These are phyloP conservation scores for Geotrichum europaeum DNA, from an alignment of 1,139 yeast species.

Conservation along the genomic window DNA sequence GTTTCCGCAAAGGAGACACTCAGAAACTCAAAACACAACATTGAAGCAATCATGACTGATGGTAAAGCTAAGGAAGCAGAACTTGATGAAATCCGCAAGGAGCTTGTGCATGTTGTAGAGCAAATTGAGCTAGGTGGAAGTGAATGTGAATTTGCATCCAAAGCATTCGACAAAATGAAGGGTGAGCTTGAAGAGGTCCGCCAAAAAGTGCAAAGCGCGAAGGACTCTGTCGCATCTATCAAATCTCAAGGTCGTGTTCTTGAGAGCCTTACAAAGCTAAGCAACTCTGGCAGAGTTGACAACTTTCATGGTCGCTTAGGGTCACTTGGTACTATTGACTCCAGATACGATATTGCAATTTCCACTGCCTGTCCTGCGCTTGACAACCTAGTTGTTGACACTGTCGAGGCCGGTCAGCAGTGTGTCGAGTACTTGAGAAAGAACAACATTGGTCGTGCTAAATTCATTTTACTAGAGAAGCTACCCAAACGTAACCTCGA, in stretches of 20 bases:
- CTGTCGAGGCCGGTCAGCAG: constrained; percentile 86
- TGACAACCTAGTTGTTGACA: constrained; percentile 90
- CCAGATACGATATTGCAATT: constrained; percentile 82
- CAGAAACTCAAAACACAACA: constrained; percentile 43
- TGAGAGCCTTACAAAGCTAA: constrained; percentile 59
- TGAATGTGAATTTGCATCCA: constrained; percentile 48
- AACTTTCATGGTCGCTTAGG: constrained; percentile 92
- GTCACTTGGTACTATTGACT: constrained; percentile 82
- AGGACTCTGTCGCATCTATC: constrained; percentile 47
- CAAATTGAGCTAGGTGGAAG: constrained; percentile 55
- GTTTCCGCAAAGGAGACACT: constrained; percentile 43
- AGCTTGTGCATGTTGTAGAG: constrained; percentile 43
- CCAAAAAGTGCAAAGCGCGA: constrained; percentile 62
- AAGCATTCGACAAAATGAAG: constrained; percentile 48
- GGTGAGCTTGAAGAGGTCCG: constrained; percentile 49
- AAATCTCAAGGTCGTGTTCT: constrained; percentile 73
- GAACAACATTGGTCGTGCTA: constrained; percentile 82
- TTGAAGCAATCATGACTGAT: constrained; percentile 45
- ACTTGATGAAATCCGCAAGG: constrained; percentile 40
- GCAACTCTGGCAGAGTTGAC: constrained; percentile 72
- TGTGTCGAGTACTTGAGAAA: constrained; percentile 85
- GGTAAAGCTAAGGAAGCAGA: constrained; percentile 50
- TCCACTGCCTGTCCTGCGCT: constrained; percentile 92
- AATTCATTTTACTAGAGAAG: constrained; percentile 74
- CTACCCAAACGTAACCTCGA: constrained; percentile 56